phyloP scores from a whole-genome alignment of 2,329 filamentous ascomycete genomes.

The Ceratocystis eucalypticola region DNA sequence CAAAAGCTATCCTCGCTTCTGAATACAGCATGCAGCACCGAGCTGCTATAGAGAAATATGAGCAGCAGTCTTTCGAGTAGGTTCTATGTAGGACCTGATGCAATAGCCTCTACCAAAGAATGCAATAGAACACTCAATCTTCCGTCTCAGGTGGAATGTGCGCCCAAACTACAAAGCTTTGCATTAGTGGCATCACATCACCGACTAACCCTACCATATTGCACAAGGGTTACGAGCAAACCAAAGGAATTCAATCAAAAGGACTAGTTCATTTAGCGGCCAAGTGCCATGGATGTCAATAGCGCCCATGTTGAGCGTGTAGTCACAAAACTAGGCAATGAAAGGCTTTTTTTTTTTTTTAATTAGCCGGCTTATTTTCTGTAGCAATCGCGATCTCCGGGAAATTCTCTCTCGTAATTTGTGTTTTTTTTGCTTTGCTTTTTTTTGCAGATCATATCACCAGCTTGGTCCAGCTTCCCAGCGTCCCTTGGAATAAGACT shows the following conservation, averaged over 20 bases:
- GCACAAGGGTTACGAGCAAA: background rate
- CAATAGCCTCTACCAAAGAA: too few relatives aligned
- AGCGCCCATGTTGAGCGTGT: background rate
- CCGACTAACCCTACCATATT: background rate
- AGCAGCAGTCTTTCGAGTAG: too few relatives aligned
- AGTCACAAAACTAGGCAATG: background rate
- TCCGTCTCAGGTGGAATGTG: background rate
- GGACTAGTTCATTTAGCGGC: background rate
- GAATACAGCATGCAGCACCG: too few relatives aligned
- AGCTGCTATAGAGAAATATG: too few relatives aligned
- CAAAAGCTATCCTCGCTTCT: background rate
- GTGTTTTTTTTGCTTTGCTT: background rate
- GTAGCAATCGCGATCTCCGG: background rate
- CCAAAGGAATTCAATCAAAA: background rate
- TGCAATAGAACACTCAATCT: background rate
- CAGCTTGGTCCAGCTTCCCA: background rate
- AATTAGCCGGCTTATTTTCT: too few relatives aligned
- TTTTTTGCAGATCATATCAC: background rate
- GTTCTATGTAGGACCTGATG: too few relatives aligned
- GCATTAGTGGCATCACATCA: background rate
- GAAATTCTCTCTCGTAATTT: background rate
- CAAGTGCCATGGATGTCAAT: background rate
- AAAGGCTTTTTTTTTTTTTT: background rate
- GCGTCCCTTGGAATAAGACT: background rate
- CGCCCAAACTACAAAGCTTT: background rate